phyloP scores from a whole-genome alignment of 495 filamentous ascomycete genomes.

The Lepidopterella palustris region DNA sequence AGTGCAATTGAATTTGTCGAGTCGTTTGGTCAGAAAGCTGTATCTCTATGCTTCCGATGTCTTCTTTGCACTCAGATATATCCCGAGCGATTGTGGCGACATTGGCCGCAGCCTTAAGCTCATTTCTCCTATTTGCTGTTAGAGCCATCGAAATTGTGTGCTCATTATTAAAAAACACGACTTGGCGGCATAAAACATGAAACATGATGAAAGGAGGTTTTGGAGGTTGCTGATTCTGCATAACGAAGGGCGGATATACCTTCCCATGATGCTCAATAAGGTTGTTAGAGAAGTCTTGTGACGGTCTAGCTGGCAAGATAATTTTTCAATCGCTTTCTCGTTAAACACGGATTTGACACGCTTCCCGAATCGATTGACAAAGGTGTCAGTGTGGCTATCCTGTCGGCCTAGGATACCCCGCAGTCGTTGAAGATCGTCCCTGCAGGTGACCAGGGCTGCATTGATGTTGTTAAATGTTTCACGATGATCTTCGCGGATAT shows the following conservation, averaged over 20 bases:
- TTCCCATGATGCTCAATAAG: not conserved
- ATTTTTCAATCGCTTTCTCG: not conserved
- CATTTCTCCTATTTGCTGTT: no score
- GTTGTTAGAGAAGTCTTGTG: not conserved
- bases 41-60: no score
- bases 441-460: not conserved
- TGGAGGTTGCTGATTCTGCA: no score
- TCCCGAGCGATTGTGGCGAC: no score
- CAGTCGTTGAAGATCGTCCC: not conserved
- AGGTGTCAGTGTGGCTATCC: not conserved
- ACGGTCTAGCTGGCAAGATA: not conserved
- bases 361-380: not conserved
- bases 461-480: not conserved
- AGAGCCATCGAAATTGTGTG: no score
- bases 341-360: not conserved
- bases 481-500: not conserved
- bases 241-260: not conserved
- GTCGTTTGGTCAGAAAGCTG: no score
- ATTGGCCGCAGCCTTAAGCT: no score
- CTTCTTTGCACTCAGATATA: no score
- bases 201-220: no score
- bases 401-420: not conserved
- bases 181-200: no score
- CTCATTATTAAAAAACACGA: no score
- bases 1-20: no score